These are phyloP conservation scores for Bjerkandera adusta DNA, from an alignment of 1,284 basidiomycete species.

Conservation along the genomic window DNA sequence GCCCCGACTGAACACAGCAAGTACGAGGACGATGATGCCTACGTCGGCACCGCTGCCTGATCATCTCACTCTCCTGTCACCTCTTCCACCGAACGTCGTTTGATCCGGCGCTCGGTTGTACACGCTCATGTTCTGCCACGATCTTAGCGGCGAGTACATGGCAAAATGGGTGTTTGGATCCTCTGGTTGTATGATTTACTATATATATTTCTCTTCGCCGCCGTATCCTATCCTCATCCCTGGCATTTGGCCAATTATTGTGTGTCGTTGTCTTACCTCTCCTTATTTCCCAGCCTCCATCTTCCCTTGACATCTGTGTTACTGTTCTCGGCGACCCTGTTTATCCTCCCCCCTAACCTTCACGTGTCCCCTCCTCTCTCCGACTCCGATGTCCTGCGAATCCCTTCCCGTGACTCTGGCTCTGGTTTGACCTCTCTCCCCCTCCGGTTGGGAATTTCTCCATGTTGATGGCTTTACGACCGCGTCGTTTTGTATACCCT, in stretches of 20 bases:
- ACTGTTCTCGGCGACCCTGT: constrained; percentile 1
- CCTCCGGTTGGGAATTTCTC: background rate
- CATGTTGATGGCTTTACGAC: background rate
- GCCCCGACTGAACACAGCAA: constrained; percentile 29
- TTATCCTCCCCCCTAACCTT: constrained; percentile 1
- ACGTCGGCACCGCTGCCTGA: constrained; percentile 26
- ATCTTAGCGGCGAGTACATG: background rate
- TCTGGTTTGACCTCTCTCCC: constrained; percentile 1
- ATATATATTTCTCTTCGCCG: constrained; percentile 2
- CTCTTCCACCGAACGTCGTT: background rate
- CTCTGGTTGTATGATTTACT: constrained; percentile 14
- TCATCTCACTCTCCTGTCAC: constrained; percentile 1
- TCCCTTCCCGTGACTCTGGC: background rate
- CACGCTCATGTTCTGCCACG: background rate
- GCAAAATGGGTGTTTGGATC: background rate
- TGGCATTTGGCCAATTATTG: background rate
- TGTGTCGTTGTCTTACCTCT: constrained; percentile 2
- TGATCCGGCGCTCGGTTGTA: background rate
- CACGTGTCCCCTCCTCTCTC: background rate
- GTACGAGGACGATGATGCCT: constrained; percentile 32
- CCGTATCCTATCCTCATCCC: constrained; percentile 1
- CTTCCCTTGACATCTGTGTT: constrained; percentile 6
- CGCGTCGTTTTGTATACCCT: constrained; percentile 10
- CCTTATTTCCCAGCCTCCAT: background rate
- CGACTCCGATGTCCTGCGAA: background rate